Evolutionary conservation across 2,329 filamentous ascomycete species (phyloP), one percentile per base, ranked within the genome.

Genomic region (Aspergillus calidoustus): DNA sequence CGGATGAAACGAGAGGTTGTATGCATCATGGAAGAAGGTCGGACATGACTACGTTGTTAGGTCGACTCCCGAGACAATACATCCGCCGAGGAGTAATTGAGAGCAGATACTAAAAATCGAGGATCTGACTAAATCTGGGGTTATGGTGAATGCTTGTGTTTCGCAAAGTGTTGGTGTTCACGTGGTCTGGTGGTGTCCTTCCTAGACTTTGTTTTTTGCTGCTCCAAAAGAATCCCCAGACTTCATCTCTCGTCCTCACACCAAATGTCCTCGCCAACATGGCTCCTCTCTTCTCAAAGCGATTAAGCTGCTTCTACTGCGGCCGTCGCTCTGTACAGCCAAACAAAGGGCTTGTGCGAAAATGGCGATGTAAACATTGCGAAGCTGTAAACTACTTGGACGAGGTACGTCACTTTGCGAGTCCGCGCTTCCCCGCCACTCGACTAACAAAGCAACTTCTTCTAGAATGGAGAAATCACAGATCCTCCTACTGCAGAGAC

Each of bases 331-430:
- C 90, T 38, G 81, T 83, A 38, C 82, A 86, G 59, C 81, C 78
- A 66, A 88, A 85, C 69, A 84, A 87, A 69, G 85, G 86, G 31
- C 72, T 74, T 56, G 82, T 87, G 60, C 84, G 82, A 74, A 84
- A 87, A 71, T 97, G 93, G 78, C 82, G 88, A 50, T 97, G 93
- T 77, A 79, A 84, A 22, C 81, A 85, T 64, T 99, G 95, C 81
- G 91, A 95, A 70, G 91, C 93, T 19, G 88, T 89, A 62, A 99
- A 98, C 77, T 91, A 92, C 79, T 82, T 97, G 34, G 95, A 99
- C 74, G 84, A 94, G 81, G 93, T 95, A 80, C 62, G 81, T 74
- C 51, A 48, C 25, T 46, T 46, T 54, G 31, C n/a, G 61, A 41
- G 22, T 23, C 49, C 34, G 31, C 38, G 61, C 52, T 48, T 34